A percentile compares a stretch with the other conserved stretches of the same genome.
Conservation (phyloP, 805 yeast genomes). For the Candida suzukii region DNA sequence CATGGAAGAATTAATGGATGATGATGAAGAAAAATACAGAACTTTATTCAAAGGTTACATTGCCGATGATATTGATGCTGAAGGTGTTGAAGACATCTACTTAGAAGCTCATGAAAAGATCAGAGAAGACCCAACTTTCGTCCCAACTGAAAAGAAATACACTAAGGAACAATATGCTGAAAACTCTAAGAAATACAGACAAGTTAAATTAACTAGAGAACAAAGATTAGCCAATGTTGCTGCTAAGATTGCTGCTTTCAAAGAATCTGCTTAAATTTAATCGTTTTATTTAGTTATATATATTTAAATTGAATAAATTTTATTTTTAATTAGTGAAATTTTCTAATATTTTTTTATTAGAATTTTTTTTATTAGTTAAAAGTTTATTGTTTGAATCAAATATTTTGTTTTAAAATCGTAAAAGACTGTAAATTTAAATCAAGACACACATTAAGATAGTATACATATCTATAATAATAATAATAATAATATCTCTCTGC, state of each 20-base stretch:
- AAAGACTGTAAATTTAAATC: too few species aligned
- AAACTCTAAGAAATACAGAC: slow-evolving; percentile 88
- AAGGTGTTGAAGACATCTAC: slow-evolving; percentile 93
- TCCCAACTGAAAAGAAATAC: slow-evolving; percentile 86
- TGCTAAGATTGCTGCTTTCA: slow-evolving; percentile 91
- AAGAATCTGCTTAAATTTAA: slow-evolving; percentile 38
- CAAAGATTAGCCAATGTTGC: slow-evolving; percentile 86
- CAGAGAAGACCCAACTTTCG: slow-evolving; percentile 92
- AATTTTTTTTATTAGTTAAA: too few species aligned
- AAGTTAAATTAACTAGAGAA: slow-evolving; percentile 80
- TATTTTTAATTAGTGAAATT: not conserved
- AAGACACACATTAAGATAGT: too few species aligned
- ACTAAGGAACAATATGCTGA: slow-evolving; percentile 98
- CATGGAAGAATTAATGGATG: slow-evolving; percentile 99
- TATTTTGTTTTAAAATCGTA: too few species aligned
- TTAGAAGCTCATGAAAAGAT: slow-evolving; percentile 88
- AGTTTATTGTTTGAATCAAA: too few species aligned
- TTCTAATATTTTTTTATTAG: too few species aligned
- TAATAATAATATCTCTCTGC: too few species aligned
- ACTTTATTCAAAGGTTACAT: slow-evolving; percentile 93
- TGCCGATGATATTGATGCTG: slow-evolving; percentile 96
- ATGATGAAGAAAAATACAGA: slow-evolving; percentile 99
- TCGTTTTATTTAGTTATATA: not conserved
- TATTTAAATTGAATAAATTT: not conserved
- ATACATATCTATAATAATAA: too few species aligned